Evolutionary conservation across 2,329 filamentous ascomycete species (phyloP).

Genomic region (Botrytis paeoniae): DNA sequence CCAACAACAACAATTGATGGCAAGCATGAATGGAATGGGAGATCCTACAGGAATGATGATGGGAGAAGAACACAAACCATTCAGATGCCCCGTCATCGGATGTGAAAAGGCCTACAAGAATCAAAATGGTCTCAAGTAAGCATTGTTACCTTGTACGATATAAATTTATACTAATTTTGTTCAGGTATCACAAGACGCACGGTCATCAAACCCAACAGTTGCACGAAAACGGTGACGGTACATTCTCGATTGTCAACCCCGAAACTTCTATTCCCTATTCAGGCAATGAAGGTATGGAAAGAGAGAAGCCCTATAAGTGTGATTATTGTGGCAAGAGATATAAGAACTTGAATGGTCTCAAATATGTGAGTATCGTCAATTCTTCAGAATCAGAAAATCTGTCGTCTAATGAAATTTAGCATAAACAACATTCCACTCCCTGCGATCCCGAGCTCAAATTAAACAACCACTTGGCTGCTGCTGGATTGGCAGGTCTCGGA

Average conservation of each 20-base stretch:
- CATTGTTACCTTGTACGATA: slow-evolving; percentile 23
- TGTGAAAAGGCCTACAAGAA: slow-evolving; percentile 99
- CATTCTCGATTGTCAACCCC: slow-evolving; percentile 96
- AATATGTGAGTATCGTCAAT: slow-evolving; percentile 64
- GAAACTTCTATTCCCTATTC: slow-evolving; percentile 93
- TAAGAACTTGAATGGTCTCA: slow-evolving; percentile 97
- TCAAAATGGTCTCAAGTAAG: slow-evolving; percentile 94
- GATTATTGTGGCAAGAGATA: slow-evolving; percentile 97
- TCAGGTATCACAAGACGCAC: slow-evolving; percentile 70
- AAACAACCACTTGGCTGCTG: slow-evolving; percentile 37
- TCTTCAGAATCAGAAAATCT: slow-evolving; percentile 3
- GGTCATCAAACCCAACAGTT: slow-evolving; percentile 96
- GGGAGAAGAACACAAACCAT: slow-evolving; percentile 92
- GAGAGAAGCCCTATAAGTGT: slow-evolving; percentile 98
- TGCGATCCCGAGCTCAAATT: slow-evolving; percentile 80
- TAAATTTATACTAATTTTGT: slow-evolving; percentile 24
- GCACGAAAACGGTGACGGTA: slow-evolving; percentile 94
- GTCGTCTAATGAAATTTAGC: slow-evolving; percentile 47
- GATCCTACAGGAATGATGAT: slow-evolving; percentile 48
- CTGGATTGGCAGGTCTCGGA: slow-evolving; percentile 34
- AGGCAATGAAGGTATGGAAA: slow-evolving; percentile 98
- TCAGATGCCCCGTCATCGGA: slow-evolving; percentile 95
- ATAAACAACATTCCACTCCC: slow-evolving; percentile 78
- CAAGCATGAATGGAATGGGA: slow-evolving; percentile 39
- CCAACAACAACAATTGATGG: slow-evolving; percentile 56